These are phyloP conservation scores for Echium plantagineum DNA, from an alignment of 257 asterid genomes.

Conservation along the genomic window DNA sequence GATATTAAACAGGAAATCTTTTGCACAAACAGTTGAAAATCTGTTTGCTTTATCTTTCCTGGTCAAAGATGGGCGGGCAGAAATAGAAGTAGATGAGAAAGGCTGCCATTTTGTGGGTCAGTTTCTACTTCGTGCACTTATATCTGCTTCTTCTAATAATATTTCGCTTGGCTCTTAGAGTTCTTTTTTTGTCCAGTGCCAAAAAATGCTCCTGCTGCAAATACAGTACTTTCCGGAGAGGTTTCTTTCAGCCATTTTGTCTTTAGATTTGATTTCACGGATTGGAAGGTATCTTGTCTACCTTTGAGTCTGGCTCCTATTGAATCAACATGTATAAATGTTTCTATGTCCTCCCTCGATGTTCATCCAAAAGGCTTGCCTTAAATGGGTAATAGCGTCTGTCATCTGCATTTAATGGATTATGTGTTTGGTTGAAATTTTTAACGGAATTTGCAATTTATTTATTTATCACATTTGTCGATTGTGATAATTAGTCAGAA, in stretches of 20 bases:
- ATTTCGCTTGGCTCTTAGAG: not conserved
- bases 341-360: not conserved
- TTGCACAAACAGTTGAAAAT: conserved; percentile 92
- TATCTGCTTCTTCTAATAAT: not conserved
- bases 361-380: not conserved
- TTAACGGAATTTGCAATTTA: not conserved
- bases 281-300: conserved; percentile 68
- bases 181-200: conserved; percentile 47
- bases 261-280: conserved; percentile 66
- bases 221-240: conserved; percentile 59
- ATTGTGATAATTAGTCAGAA: not conserved
- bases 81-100: conserved; percentile 42
- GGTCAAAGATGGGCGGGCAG: conserved; percentile 84
- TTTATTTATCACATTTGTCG: not conserved
- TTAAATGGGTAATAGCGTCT: not conserved
- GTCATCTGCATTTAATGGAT: not conserved
- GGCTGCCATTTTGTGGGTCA: conserved; percentile 68
- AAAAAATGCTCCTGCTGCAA: conserved; percentile 75
- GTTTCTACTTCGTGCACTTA: conserved; percentile 11
- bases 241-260: conserved; percentile 60
- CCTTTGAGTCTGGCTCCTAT: not conserved
- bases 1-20: conserved; percentile 54
- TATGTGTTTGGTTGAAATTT: not conserved
- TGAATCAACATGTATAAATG: not conserved
- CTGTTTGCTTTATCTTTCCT: conserved; percentile 86